Evolutionary conservation across 2,329 filamentous ascomycete species (phyloP), one percentile per base, ranked within the genome.

Genomic region (Aschersonia sp.): DNA sequence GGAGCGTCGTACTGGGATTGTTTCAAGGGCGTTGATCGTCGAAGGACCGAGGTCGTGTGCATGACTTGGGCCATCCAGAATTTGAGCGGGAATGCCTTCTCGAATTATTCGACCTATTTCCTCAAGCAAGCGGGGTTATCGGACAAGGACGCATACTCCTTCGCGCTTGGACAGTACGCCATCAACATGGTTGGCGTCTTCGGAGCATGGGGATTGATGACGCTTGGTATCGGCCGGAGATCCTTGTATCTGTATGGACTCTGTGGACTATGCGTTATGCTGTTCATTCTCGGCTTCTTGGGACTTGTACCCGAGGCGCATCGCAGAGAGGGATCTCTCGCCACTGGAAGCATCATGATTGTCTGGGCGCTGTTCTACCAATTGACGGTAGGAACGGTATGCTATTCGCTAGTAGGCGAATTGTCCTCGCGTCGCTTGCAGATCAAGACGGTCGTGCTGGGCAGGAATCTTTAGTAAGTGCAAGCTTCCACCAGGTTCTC

Each of bases 391-490:
- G 88, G 88, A 40, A 92, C 88, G 0, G 87, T 94, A 6, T 87
- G 84, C 64, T 95, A 94, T 66, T 92, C 87, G 0, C 76, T 95
- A 9, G 88, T 95, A 5, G 79, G 84, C 1, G 88, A 95, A 62
- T 66, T 95, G 29, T 88, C 87, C 0, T 87, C 87, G 0, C 78
- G 85, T 11, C 77, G 88, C 2, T 73, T 95, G 35, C 84, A 89
- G 59, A 89, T 94, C 69, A 95, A 95, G 70, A 94, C 89, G 0
- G 84, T 94, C 29, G 88, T 92, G 1, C 74, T 95, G 2, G 87
- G 84, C 1, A 83, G 88, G 48, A 85, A 87, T 55, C 68, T 87
- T 43, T 85, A 84, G 73, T 76, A 62, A 63, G 72, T 66, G 5
- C 35, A 37, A 37, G 8, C 35, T 12, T 37, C 35, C 35, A 37